phyloP scores from a whole-genome alignment of 1,139 yeast genomes.

The Scheffersomyces insectosa region DNA sequence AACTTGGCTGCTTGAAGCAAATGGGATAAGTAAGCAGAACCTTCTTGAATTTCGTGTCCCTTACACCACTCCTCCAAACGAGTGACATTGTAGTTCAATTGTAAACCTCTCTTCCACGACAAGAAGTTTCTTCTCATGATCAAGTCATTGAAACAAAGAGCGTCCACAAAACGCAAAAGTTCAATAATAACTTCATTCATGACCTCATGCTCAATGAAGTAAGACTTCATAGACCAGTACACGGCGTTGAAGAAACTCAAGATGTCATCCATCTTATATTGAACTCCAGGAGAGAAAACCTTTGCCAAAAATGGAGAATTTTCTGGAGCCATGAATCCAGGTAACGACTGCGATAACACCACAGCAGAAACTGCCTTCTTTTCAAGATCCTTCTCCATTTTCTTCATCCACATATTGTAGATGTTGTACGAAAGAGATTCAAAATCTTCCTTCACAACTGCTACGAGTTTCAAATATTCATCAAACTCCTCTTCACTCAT shows the following conservation, averaged over 20 bases:
- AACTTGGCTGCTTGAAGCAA: slow-evolving; percentile 92
- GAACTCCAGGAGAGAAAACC: slow-evolving; percentile 71
- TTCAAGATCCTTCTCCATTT: slow-evolving; percentile 86
- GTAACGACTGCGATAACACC: slow-evolving; percentile 89
- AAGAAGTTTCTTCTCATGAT: slow-evolving; percentile 93
- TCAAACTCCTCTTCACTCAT: slow-evolving; percentile 90
- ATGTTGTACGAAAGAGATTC: slow-evolving; percentile 92
- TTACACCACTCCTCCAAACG: slow-evolving; percentile 99
- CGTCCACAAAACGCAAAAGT: slow-evolving; percentile 84
- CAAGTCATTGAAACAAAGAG: slow-evolving; percentile 92
- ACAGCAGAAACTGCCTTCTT: slow-evolving; percentile 94
- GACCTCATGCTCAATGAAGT: slow-evolving; percentile 82
- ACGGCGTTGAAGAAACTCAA: slow-evolving; percentile 87
- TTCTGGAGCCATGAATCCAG: slow-evolving; percentile 94
- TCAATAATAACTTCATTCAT: slow-evolving; percentile 85
- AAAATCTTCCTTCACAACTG: slow-evolving; percentile 91
- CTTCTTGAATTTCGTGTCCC: slow-evolving; percentile 89
- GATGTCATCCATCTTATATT: slow-evolving; percentile 93
- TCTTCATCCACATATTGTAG: slow-evolving; percentile 97
- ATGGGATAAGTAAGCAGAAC: slow-evolving; percentile 83
- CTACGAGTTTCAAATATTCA: slow-evolving; percentile 85
- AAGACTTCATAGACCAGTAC: slow-evolving; percentile 92
- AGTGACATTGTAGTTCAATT: slow-evolving; percentile 93
- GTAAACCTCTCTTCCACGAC: slow-evolving; percentile 98
- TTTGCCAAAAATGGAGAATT: slow-evolving; percentile 82